phyloP scores from a whole-genome alignment of 1,139 yeast species.

The Geotrichum europaeum region DNA sequence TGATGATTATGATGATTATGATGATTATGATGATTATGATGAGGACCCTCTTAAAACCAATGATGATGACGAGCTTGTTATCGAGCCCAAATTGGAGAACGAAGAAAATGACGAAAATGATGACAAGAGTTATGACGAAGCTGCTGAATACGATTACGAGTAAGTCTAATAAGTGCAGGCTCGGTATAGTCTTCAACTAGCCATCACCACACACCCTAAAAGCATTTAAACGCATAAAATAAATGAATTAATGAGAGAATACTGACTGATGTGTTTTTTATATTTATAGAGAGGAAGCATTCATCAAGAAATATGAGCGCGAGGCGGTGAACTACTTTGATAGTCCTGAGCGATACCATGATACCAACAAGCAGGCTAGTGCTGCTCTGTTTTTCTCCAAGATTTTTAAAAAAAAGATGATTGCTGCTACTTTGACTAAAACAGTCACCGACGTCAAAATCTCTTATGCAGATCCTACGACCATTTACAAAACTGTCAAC shows the following conservation, averaged over 20 bases:
- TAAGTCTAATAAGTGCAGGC: slow-evolving; percentile 1
- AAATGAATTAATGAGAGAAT: background rate
- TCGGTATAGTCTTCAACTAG: background rate
- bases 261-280: slow-evolving; percentile 6
- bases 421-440: slow-evolving; percentile 2
- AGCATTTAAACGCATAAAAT: background rate
- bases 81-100: background rate
- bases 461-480: background rate
- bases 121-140: slow-evolving; percentile 13
- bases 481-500: background rate
- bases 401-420: slow-evolving; percentile 2
- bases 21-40: slow-evolving; percentile 10
- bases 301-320: slow-evolving; percentile 6
- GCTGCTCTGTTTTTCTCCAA: slow-evolving; percentile 11
- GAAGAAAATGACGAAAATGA: background rate
- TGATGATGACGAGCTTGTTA: background rate
- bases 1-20: slow-evolving; percentile 1
- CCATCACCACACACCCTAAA: background rate
- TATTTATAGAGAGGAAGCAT: slow-evolving; percentile 3
- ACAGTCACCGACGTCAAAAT: slow-evolving; percentile 1
- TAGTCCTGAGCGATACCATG: slow-evolving; percentile 14
- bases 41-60: no score
- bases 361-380: slow-evolving; percentile 4
- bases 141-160: slow-evolving; percentile 5
- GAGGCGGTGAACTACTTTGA: slow-evolving; percentile 11